Evolutionary conservation across 2,329 filamentous ascomycete species (phyloP), one percentile per base, ranked within the genome.

Genomic region (Ophiosphaerella narmari): DNA sequence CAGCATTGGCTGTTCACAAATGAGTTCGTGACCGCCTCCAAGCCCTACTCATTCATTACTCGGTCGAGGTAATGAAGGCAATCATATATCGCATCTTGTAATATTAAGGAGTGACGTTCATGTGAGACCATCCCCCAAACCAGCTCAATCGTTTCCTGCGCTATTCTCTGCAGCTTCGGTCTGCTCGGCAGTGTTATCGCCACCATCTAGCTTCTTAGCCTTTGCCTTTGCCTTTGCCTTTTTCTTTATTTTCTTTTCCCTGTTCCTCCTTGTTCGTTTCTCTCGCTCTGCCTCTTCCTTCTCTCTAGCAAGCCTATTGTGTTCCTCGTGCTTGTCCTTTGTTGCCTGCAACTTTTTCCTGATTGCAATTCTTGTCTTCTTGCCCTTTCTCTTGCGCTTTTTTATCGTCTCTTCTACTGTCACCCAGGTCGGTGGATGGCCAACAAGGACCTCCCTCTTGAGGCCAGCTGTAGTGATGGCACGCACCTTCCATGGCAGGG

Each of bases 211-310:
- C 48, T 69, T 72, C 57, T 70, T 70, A 2, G 68, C 68, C 52
- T 70, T 67, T 4, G 70, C 62, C 52, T 70, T 67, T 4, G 70
- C 62, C 39, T 62, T 66, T 12, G 63, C 68, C 57, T 68, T 72
- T 53, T 67, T 70, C 52, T 72, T 73, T 34, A 72, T 50, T 51
- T 73, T 72, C 61, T 72, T 73, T 51, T 72, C 69, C 13, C 70
- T 57, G 49, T 73, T 73, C n/a, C 63, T 59, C 43, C 68, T 59
- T 2, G 69, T 71, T 36, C 65, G 57, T 59, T 72, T 73, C 54
- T 72, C 70, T 12, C 64, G 61, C 46, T 71, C 68, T 4, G 65
- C 61, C 14, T 70, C 67, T 34, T 70, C 64, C 48, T 70, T 73
- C 46, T 69, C 66, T 9, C 62, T 54, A 9, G 66, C 62, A 33